phyloP scores from a whole-genome alignment of 2,329 filamentous ascomycete genomes.

The Didymella exigua region DNA sequence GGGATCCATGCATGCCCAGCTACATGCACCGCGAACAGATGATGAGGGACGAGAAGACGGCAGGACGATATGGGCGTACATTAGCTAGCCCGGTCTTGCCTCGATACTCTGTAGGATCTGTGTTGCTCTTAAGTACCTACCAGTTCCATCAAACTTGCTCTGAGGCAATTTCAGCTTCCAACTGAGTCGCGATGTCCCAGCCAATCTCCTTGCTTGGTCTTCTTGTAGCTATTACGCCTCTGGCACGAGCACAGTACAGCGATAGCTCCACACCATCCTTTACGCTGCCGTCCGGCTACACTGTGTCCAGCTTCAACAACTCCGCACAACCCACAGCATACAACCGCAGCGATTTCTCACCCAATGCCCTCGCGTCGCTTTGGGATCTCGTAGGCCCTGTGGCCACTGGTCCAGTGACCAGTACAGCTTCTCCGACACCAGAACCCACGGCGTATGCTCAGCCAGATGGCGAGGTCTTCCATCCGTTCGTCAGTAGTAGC shows the following conservation, averaged over 20 bases:
- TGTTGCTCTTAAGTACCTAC: constrained; percentile 1
- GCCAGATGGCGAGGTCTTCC: constrained; percentile 47
- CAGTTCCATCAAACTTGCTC: neutral
- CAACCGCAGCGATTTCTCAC: constrained; percentile 53
- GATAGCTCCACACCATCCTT: constrained; percentile 29
- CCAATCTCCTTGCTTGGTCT: constrained; percentile 22
- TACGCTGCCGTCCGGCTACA: constrained; percentile 42
- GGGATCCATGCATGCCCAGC: constrained; percentile 9
- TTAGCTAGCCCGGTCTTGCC: neutral
- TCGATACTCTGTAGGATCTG: neutral
- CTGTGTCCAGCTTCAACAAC: constrained; percentile 48
- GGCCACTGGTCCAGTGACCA: constrained; percentile 50
- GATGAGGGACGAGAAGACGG: neutral
- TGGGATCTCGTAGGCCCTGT: constrained; percentile 55
- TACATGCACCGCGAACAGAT: neutral
- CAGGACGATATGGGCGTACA: neutral
- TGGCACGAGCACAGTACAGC: constrained; percentile 6
- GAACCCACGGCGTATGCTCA: constrained; percentile 49
- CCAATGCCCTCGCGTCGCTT: constrained; percentile 53
- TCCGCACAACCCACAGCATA: constrained; percentile 53
- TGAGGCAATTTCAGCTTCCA: neutral
- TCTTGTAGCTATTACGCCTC: constrained; percentile 23
- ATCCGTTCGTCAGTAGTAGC: constrained; percentile 50
- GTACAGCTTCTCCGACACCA: constrained; percentile 51
- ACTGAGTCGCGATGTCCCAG: constrained; percentile 27